Conservation (phyloP, 805 yeast genomes). For the Komagataella kurtzmanii region DNA sequence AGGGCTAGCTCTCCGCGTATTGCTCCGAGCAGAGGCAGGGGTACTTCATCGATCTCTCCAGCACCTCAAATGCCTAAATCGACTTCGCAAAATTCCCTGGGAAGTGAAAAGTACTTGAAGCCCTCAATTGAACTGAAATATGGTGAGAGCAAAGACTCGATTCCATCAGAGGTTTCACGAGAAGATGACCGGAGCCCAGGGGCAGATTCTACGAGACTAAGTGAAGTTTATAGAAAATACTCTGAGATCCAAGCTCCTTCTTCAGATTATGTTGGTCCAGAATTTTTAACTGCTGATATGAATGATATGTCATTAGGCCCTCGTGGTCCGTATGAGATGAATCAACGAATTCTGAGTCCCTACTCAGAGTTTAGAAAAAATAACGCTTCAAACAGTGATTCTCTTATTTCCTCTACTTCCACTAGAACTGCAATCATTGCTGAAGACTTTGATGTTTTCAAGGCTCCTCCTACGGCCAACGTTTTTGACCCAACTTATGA, state of each 20-base stretch:
- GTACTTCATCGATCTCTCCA: background rate
- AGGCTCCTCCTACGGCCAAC: conserved; percentile 1
- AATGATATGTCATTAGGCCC: background rate
- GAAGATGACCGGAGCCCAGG: background rate
- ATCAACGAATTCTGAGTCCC: background rate
- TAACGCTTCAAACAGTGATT: background rate
- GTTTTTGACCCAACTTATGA: conserved; percentile 6
- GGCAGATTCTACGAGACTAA: conserved; percentile 14
- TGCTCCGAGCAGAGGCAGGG: background rate
- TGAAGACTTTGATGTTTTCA: conserved; percentile 1
- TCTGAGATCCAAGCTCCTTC: background rate
- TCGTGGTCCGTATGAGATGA: background rate
- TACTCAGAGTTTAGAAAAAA: background rate
- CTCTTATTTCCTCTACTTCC: background rate
- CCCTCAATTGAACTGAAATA: background rate
- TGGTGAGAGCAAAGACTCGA: background rate
- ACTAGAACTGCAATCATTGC: background rate
- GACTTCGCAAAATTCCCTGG: background rate
- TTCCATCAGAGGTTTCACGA: background rate
- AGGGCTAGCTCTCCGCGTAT: background rate
- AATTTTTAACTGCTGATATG: background rate
- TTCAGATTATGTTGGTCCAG: background rate
- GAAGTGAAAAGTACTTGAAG: background rate
- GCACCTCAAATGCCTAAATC: background rate
- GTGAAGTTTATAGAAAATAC: conserved; percentile 17